Percentiles rank a stretch among this genome's conserved stretches.
Conservation (phyloP, 805 yeast species). For the Starmerella kuoi region DNA sequence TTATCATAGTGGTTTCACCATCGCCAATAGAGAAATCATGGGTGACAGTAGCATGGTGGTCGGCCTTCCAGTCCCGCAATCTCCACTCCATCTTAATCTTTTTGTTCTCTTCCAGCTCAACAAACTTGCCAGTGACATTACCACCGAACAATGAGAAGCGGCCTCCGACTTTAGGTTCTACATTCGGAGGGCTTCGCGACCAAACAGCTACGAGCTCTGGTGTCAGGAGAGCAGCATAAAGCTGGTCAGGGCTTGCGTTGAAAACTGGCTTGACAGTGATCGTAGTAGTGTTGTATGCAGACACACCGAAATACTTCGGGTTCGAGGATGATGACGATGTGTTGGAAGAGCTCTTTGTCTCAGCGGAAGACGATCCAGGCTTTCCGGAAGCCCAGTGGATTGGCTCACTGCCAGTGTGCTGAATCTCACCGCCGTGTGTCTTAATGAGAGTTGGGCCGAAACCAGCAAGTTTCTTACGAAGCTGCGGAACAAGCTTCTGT, state of each 20-base stretch:
- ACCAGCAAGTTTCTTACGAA: constrained; percentile 45
- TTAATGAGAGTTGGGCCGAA: constrained; percentile 71
- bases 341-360: constrained; percentile 14
- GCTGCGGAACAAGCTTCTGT: constrained; percentile 50
- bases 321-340: constrained; percentile 8
- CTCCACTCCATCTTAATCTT: constrained; percentile 73
- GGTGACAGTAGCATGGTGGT: constrained; percentile 59
- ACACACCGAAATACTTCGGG: constrained; percentile 17
- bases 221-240: constrained; percentile 65
- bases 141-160: constrained; percentile 74
- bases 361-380: constrained; percentile 11
- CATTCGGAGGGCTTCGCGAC: constrained; percentile 61
- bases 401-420: constrained; percentile 41
- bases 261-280: constrained; percentile 67
- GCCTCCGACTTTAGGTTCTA: constrained; percentile 49
- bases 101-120: constrained; percentile 46
- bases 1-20: constrained; percentile 72
- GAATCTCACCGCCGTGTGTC: constrained; percentile 75
- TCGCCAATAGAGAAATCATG: constrained; percentile 62
- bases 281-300: constrained; percentile 70
- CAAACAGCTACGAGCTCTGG: constrained; percentile 77
- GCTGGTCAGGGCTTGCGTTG: constrained; percentile 77
- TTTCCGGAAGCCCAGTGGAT: constrained; percentile 17
- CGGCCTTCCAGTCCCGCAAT: constrained; percentile 76
- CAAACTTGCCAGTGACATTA: constrained; percentile 60